Base-by-base conservation (phyloP, 306 rosid genomes). In the Prunus fruticosa region DNA sequence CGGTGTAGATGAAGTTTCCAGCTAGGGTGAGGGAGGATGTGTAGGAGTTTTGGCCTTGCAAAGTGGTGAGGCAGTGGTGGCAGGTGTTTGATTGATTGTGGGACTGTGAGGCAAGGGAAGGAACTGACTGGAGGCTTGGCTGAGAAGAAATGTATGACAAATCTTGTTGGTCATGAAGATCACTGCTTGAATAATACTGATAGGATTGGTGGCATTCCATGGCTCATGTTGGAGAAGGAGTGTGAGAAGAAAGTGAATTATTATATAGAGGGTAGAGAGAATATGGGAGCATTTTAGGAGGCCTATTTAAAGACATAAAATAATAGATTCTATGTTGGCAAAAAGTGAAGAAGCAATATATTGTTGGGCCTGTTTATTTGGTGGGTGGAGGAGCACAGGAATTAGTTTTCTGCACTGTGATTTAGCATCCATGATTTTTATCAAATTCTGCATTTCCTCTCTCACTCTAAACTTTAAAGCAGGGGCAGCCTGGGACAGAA, bases 1-100 rank as follows among this genome's bases (percentile, higher is more conserved):
- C 98, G 0, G 89, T 76, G 82, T 78, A 90, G 91, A 95, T 86
- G 78, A 89, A 83, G 8, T 86, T 86, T 5, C 85, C 91, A 1
- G 88, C 67, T 41, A 92, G 73, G 67, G 89, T 54, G 57, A 92
- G 86, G 51, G 92, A 92, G 67, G 97, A 90, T 65, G 75, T 68
- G 91, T 82, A 90, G 71, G 96, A 90, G 64, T 72, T 74, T 65
- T 86, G 80, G 76, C 81, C 74, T 70, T 79, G 88, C 73, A 92
- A 76, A 58, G 96, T 92, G 70, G 89, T 64, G 75, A 89, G 81
- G 74, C 91, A 88, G 49, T 64, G 69, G 80, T 87, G 76, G n/a
- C 73, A 43, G 41, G 73, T 68, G 25, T 19, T 10, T 34, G 69
- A 34, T 34, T 62, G 75, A 47, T 71, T 60, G 32, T 47, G 75